These are phyloP conservation scores for Polytrichum commune DNA, from an alignment of 225 moss, liverwort and hornwort genomes.

Conservation along the genomic window DNA sequence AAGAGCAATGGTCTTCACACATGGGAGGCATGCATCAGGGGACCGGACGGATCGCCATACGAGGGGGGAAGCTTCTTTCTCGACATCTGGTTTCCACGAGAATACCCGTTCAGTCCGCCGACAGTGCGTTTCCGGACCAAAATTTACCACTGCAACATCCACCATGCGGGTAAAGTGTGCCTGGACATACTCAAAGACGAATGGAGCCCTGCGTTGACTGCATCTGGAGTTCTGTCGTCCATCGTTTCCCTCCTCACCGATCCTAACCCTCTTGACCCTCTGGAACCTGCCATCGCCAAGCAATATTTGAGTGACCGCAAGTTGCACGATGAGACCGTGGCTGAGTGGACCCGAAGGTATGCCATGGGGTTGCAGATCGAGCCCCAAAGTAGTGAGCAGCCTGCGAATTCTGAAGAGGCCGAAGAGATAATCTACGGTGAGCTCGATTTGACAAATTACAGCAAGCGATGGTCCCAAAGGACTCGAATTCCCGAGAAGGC, in stretches of 20 bases:
- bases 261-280: conserved; percentile 1
- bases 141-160: conserved; percentile 5
- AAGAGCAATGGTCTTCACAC: neutral
- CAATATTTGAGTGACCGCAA: conserved; percentile 1
- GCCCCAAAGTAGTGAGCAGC: neutral
- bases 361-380: conserved; percentile 5
- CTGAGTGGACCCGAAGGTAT: conserved; percentile 1
- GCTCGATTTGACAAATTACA: too few species aligned
- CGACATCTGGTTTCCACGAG: conserved; percentile 4
- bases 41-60: neutral
- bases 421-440: too few species aligned
- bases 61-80: conserved; percentile 1
- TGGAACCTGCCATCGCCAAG: conserved; percentile 3
- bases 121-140: neutral
- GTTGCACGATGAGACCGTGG: neutral
- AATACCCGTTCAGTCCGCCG: conserved; percentile 7
- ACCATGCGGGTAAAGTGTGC: neutral
- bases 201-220: conserved; percentile 1
- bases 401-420: neutral
- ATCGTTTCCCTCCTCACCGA: conserved; percentile 1
- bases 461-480: too few species aligned
- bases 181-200: neutral
- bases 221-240: neutral
- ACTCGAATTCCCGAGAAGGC: too few species aligned
- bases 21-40: conserved; percentile 4